Evolutionary conservation across 2,329 filamentous ascomycete species (phyloP).

Genomic region (Cephalotrichum gorgonifer): DNA sequence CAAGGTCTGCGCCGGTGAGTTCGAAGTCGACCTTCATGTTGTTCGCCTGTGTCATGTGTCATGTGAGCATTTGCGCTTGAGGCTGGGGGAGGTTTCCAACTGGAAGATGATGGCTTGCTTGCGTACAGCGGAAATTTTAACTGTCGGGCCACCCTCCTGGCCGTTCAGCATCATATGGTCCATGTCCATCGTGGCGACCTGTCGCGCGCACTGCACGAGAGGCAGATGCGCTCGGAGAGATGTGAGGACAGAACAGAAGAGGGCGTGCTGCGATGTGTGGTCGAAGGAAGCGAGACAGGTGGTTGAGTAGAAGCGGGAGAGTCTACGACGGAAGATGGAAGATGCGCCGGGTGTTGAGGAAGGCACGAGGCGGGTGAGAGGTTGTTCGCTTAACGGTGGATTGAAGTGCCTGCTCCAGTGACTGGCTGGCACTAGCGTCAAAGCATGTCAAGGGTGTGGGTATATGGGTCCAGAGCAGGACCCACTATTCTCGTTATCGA

Average conservation of each 20-base stretch:
- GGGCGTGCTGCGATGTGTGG: neutral
- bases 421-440: no score
- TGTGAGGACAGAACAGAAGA: neutral
- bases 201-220: neutral
- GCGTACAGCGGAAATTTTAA: slow-evolving; percentile 50
- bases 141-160: slow-evolving; percentile 44
- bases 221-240: neutral
- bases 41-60: slow-evolving; percentile 55
- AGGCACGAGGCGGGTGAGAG: neutral
- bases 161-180: slow-evolving; percentile 50
- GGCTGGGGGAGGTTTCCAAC: neutral
- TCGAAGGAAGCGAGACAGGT: neutral
- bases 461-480: no score
- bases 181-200: slow-evolving; percentile 37
- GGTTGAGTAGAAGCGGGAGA: neutral
- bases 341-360: neutral
- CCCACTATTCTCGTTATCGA: slow-evolving; percentile 2
- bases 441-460: no score
- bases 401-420: neutral
- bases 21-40: slow-evolving; percentile 80
- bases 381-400: neutral
- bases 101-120: neutral
- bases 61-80: no score
- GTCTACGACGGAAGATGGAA: neutral
- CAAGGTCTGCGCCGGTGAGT: slow-evolving; percentile 77